Conservation (phyloP, 495 filamentous ascomycete species). For the Parachaetomium inaequale region DNA sequence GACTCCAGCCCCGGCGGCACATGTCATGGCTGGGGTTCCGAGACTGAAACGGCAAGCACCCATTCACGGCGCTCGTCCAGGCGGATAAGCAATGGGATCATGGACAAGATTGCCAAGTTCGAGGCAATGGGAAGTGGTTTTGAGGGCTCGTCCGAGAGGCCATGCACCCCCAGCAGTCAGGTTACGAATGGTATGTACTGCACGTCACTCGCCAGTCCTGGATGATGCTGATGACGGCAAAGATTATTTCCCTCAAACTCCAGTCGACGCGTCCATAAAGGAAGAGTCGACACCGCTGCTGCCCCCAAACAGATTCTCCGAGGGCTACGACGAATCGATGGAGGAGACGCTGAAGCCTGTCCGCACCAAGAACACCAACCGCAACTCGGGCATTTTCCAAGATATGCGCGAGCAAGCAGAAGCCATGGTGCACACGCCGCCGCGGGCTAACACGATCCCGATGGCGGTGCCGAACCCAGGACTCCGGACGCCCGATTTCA, state of each 20-base stretch:
- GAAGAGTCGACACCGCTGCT: slow-evolving; percentile 27
- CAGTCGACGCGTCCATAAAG: slow-evolving; percentile 45
- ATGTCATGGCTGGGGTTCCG: slow-evolving; percentile 44
- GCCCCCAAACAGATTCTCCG: slow-evolving; percentile 43
- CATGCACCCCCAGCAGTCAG: slow-evolving; percentile 57
- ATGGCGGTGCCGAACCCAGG: slow-evolving; percentile 30
- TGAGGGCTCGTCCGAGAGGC: slow-evolving; percentile 43
- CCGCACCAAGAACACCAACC: slow-evolving; percentile 28
- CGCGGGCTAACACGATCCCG: slow-evolving; percentile 42
- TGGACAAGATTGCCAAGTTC: slow-evolving; percentile 51
- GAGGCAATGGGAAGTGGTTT: slow-evolving; percentile 39
- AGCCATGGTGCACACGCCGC: slow-evolving; percentile 31
- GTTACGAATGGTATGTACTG: slow-evolving; percentile 49
- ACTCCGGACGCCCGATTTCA: slow-evolving; percentile 52
- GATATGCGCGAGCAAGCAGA: slow-evolving; percentile 46
- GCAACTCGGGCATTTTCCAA: slow-evolving; percentile 41
- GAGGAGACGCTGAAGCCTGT: slow-evolving; percentile 55
- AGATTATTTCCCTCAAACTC: slow-evolving; percentile 50
- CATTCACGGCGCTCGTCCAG: slow-evolving; percentile 37
- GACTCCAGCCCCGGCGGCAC: slow-evolving; percentile 38
- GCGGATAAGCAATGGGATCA: slow-evolving; percentile 52
- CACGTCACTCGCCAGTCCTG: not conserved
- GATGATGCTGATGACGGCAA: slow-evolving; percentile 4
- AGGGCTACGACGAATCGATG: slow-evolving; percentile 54
- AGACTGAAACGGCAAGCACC: slow-evolving; percentile 39